Evolutionary conservation across 257 asterid species (phyloP).

Genomic region (Gentiana straminea): DNA sequence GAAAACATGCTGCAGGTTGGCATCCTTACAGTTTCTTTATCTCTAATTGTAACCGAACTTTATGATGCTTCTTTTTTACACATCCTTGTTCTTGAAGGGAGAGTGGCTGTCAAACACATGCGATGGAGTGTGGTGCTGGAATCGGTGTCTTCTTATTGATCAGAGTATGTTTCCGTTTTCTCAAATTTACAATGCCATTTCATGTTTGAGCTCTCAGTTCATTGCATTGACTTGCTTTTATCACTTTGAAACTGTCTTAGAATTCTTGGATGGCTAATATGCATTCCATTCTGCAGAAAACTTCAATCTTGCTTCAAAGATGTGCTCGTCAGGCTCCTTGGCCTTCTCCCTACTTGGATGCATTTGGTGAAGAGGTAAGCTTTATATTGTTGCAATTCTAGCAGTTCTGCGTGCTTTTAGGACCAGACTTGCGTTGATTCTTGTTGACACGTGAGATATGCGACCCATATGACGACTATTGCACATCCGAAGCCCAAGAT

Average conservation of each 20-base stretch:
- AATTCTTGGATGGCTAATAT: not conserved
- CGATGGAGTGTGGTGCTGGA: conserved; percentile 82
- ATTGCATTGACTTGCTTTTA: not conserved
- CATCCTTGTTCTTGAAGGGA: conserved; percentile 33
- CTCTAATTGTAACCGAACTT: not conserved
- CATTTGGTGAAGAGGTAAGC: conserved; percentile 93
- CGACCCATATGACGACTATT: conserved; percentile 1
- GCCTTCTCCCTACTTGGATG: conserved; percentile 98
- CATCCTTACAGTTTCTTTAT: not conserved
- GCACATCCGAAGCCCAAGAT: not conserved
- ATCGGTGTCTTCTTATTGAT: conserved; percentile 87
- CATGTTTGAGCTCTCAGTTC: conserved; percentile 1
- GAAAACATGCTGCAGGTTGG: conserved; percentile 91
- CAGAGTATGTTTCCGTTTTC: conserved; percentile 41
- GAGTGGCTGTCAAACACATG: conserved; percentile 79
- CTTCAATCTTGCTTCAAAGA: conserved; percentile 85
- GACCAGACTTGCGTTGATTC: not conserved
- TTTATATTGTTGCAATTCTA: not conserved
- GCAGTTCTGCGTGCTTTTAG: no score
- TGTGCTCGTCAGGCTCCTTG: conserved; percentile 93
- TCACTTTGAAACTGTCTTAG: not conserved
- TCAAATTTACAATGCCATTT: not conserved
- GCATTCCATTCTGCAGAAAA: conserved; percentile 37
- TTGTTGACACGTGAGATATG: not conserved
- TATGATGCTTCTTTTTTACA: conserved; percentile 3